Conservation (phyloP, 208 protist species). For the Trypanosoma lewisi region DNA sequence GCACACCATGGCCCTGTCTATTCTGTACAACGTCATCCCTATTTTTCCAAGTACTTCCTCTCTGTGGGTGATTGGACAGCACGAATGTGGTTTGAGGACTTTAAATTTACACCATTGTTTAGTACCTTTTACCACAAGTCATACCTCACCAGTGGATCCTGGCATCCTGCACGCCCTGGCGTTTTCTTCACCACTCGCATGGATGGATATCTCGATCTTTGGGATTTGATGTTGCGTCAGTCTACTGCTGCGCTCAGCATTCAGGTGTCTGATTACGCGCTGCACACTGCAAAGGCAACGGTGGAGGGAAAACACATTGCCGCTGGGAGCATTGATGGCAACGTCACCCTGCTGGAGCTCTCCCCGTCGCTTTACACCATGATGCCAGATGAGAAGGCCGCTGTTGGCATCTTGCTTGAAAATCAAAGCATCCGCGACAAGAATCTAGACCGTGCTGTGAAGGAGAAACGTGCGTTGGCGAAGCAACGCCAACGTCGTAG, state of each 20-base stretch:
- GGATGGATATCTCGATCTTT: constrained; percentile 96
- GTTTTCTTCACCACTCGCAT: constrained; percentile 96
- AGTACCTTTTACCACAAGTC: constrained; percentile 95
- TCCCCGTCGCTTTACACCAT: constrained; percentile 83
- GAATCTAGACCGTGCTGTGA: constrained; percentile 88
- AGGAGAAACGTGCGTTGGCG: constrained; percentile 74
- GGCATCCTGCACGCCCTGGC: constrained; percentile 91
- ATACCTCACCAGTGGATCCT: constrained; percentile 94
- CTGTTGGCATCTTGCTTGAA: constrained; percentile 90
- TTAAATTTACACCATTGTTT: constrained; percentile 93
- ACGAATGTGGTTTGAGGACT: constrained; percentile 96
- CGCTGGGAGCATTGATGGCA: constrained; percentile 91
- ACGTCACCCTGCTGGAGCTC: constrained; percentile 93
- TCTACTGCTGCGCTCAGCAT: constrained; percentile 90
- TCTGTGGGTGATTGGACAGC: constrained; percentile 96
- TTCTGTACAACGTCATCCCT: constrained; percentile 92
- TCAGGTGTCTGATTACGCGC: constrained; percentile 88
- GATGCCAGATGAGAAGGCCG: constrained; percentile 86
- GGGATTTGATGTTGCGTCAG: constrained; percentile 95
- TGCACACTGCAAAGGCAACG: constrained; percentile 84
- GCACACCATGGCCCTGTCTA: constrained; percentile 97
- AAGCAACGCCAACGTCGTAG: constrained; percentile 66
- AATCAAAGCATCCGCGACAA: constrained; percentile 93
- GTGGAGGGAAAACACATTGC: constrained; percentile 85
- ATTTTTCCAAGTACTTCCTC: constrained; percentile 96